phyloP scores from a whole-genome alignment of 202 grass and related monocot genomes.

The Sporobolus alterniflorus region DNA sequence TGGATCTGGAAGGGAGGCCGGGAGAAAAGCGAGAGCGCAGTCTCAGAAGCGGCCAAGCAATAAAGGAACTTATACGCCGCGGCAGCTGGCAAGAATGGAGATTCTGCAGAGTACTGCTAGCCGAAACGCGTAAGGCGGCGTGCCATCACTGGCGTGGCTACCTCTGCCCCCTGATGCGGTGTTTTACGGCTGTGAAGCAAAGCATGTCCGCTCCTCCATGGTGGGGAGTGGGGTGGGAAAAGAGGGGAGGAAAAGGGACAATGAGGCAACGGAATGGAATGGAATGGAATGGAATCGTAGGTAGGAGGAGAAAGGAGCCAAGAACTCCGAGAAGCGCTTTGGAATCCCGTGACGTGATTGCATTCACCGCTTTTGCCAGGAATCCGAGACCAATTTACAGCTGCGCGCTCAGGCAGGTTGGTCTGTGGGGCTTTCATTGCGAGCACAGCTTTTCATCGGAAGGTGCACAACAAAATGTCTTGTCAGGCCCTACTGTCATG shows the following conservation, averaged over 20 bases:
- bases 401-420: neutral
- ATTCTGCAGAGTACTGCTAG: constrained; percentile 9
- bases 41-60: constrained; percentile 34
- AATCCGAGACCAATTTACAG: neutral
- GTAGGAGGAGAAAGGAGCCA: neutral
- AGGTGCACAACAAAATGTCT: neutral
- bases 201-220: constrained; percentile 3
- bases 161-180: neutral
- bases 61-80: constrained; percentile 36
- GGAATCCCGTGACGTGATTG: constrained; percentile 2
- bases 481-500: neutral
- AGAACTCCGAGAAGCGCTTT: neutral
- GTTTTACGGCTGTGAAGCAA: constrained; percentile 44
- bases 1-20: constrained; percentile 44
- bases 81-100: constrained; percentile 35
- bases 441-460: constrained; percentile 26
- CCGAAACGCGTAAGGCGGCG: neutral
- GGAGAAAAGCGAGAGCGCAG: neutral
- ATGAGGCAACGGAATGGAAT: neutral
- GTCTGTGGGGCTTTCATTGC: neutral
- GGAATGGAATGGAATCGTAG: neutral
- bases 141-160: neutral
- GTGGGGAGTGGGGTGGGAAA: neutral
- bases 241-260: neutral
- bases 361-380: constrained; percentile 18